A percentile compares a stretch with the other conserved stretches of the same genome.
phyloP scores from a whole-genome alignment of 140 eudicot genomes.

The Senecio squalidus region DNA sequence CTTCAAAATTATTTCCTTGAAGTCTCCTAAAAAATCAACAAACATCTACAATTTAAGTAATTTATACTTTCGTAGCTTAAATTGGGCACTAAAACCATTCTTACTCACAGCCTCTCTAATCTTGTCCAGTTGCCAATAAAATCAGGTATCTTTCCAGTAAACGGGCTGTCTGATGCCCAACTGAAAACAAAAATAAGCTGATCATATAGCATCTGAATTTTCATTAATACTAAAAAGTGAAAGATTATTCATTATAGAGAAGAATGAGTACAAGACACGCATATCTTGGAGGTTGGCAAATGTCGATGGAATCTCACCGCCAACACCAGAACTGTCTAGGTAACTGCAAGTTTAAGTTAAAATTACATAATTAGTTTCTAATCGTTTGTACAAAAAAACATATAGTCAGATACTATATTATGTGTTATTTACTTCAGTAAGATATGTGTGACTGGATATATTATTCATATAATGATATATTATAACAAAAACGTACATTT shows the following conservation, averaged over 20 bases:
- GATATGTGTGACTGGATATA: background rate
- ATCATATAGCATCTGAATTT: background rate
- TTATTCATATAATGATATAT: conserved; percentile 2
- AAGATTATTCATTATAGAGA: conserved; percentile 3
- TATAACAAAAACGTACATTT: conserved; percentile 38
- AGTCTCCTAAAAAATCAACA: conserved; percentile 47
- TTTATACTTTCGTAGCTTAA: background rate
- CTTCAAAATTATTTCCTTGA: conserved; percentile 69
- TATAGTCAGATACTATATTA: conserved; percentile 7
- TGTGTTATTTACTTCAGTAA: background rate
- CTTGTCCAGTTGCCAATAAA: conserved; percentile 67
- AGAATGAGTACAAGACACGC: conserved; percentile 35
- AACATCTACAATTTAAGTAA: conserved; percentile 9
- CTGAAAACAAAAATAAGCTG: conserved; percentile 34
- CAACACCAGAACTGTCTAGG: conserved; percentile 66
- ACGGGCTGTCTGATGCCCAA: conserved; percentile 65
- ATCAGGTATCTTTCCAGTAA: conserved; percentile 62
- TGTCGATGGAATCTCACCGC: conserved; percentile 66
- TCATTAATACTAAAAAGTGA: background rate
- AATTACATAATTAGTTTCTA: background rate
- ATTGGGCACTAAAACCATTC: conserved; percentile 3
- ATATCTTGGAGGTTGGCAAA: conserved; percentile 48
- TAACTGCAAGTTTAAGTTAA: conserved; percentile 36
- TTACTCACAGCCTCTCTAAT: conserved; percentile 45
- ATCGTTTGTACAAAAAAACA: no score